phyloP scores from a whole-genome alignment of 2,329 filamentous ascomycete genomes.

The Pestalotiopsis sp. region DNA sequence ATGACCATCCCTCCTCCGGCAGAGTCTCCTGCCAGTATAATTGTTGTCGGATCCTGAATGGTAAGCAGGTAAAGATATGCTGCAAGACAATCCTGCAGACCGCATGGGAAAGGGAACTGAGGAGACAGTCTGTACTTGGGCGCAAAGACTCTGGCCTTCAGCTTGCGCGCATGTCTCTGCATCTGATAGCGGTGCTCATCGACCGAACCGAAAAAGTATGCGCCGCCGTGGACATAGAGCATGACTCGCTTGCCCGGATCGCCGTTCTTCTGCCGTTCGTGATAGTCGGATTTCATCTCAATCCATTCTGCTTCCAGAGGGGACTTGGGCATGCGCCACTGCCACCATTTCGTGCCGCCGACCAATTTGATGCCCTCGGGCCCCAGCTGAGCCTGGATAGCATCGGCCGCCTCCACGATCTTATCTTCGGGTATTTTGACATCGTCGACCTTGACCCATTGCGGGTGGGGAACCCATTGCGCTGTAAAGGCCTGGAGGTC shows the following conservation, averaged over 20 bases:
- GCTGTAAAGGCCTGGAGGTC: slow-evolving; percentile 89
- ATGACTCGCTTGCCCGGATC: slow-evolving; percentile 75
- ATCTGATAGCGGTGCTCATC: slow-evolving; percentile 98
- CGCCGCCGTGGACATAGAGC: slow-evolving; percentile 92
- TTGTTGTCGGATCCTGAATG: slow-evolving; percentile 76
- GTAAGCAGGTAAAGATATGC: slow-evolving; percentile 83
- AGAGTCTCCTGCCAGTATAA: slow-evolving; percentile 89
- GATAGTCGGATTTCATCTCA: slow-evolving; percentile 85
- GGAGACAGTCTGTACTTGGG: slow-evolving; percentile 86
- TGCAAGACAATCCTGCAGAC: slow-evolving; percentile 85
- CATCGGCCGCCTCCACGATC: slow-evolving; percentile 66
- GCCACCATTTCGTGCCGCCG: slow-evolving; percentile 87
- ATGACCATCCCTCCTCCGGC: slow-evolving; percentile 91
- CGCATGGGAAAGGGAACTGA: slow-evolving; percentile 95
- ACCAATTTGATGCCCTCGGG: slow-evolving; percentile 72
- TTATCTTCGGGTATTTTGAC: slow-evolving; percentile 67
- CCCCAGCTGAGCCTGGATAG: slow-evolving; percentile 76
- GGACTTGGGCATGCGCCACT: slow-evolving; percentile 73
- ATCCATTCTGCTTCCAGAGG: slow-evolving; percentile 88
- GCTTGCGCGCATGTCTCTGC: slow-evolving; percentile 91
- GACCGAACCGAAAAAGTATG: slow-evolving; percentile 93
- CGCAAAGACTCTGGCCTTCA: slow-evolving; percentile 87
- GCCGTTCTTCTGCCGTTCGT: slow-evolving; percentile 66
- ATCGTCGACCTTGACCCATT: slow-evolving; percentile 82
- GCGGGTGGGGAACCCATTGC: slow-evolving; percentile 88